A percentile compares a stretch with the other conserved stretches of the same genome.
These are phyloP conservation scores for Sporothrix variecibatus DNA, from an alignment of 2,329 filamentous ascomycete genomes.

Conservation along the genomic window DNA sequence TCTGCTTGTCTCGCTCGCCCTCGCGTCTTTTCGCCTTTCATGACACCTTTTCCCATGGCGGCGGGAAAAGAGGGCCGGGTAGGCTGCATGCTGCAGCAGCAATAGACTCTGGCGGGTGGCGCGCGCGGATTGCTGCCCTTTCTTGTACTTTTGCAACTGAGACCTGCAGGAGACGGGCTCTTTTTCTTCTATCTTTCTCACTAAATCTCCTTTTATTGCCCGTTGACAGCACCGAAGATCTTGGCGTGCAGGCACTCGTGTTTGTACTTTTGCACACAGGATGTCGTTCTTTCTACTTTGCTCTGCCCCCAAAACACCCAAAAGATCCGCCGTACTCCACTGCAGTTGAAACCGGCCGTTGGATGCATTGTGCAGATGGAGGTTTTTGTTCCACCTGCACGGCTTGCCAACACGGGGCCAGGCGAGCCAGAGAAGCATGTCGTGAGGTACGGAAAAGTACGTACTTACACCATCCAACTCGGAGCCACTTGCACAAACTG, in stretches of 20 bases:
- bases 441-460: not conserved
- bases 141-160: not conserved
- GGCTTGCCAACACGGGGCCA: not conserved
- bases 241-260: not conserved
- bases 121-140: slow-evolving; percentile 9
- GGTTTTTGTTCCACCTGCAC: not conserved
- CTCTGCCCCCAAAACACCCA: not conserved
- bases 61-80: slow-evolving; percentile 7
- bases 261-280: not conserved
- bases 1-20: not conserved
- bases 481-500: not conserved
- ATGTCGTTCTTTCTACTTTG: not conserved
- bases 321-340: slow-evolving; percentile 4
- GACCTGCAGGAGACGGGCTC: slow-evolving; percentile 10
- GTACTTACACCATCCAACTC: not conserved
- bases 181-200: not conserved
- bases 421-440: not conserved
- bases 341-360: slow-evolving; percentile 3
- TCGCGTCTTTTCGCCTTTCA: not conserved
- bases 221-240: not conserved
- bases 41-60: not conserved
- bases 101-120: not conserved
- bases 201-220: not conserved
- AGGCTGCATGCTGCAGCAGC: slow-evolving; percentile 2
- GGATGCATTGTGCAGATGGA: slow-evolving; percentile 10